Conservation (phyloP, 495 filamentous ascomycete species). For the Aspergillus taichungensis region DNA sequence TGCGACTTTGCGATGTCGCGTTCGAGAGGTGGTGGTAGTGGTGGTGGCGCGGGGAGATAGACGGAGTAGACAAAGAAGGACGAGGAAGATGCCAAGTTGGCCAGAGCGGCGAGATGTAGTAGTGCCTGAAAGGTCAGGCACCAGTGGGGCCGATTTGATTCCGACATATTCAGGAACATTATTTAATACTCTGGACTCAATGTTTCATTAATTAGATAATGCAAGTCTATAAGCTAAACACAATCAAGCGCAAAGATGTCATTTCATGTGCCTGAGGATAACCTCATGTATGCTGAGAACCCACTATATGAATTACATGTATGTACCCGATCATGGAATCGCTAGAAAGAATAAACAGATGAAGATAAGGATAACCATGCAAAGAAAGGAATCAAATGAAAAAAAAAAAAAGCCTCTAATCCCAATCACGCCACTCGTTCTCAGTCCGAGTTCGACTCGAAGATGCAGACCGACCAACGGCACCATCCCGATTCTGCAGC, state of each 20-base stretch:
- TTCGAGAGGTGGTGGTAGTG: neutral
- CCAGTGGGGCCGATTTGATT: neutral
- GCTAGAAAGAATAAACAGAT: too few species aligned
- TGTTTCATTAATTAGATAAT: neutral
- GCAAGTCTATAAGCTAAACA: too few species aligned
- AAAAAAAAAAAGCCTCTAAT: conserved; percentile 12
- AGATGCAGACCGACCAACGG: neutral
- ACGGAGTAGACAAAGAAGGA: too few species aligned
- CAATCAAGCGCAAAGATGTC: too few species aligned
- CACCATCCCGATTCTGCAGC: conserved; percentile 10
- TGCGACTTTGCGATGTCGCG: neutral
- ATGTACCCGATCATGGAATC: neutral
- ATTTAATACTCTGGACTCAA: too few species aligned
- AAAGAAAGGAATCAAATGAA: too few species aligned
- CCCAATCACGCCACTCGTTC: conserved; percentile 41
- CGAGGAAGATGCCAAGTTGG: conserved; percentile 2
- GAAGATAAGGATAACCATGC: too few species aligned
- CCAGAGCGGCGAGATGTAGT: neutral
- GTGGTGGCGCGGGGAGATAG: too few species aligned
- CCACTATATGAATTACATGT: neutral
- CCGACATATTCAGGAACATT: too few species aligned
- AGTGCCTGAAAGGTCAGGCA: conserved; percentile 9
- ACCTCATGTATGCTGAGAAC: neutral
- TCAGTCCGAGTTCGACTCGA: conserved; percentile 6
- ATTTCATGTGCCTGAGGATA: too few species aligned